Conservation (phyloP, 192 early-diverging fungal species). For the Linderina pennispora region DNA sequence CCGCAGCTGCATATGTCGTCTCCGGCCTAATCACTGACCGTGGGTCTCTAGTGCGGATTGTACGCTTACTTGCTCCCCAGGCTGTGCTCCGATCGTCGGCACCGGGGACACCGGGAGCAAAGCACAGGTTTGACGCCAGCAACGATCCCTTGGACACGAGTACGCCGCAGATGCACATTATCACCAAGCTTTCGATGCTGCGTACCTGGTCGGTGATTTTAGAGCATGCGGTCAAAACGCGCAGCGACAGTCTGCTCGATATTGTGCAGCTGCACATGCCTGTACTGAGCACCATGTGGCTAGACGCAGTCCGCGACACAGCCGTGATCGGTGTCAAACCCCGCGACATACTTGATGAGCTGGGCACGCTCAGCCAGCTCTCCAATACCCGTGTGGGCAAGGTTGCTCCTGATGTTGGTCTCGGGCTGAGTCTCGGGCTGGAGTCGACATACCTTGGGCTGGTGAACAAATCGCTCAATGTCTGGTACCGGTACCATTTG, state of each 20-base stretch:
- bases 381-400: not conserved
- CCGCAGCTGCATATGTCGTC: conserved; percentile 21
- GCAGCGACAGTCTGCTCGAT: conserved; percentile 4
- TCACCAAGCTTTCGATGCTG: conserved; percentile 13
- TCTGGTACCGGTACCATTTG: conserved; percentile 22
- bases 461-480: conserved; percentile 6
- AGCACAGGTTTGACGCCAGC: not conserved
- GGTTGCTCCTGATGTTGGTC: conserved; percentile 1
- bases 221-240: not conserved
- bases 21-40: conserved; percentile 23
- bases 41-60: conserved; percentile 9
- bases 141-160: not conserved
- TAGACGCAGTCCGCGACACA: conserved; percentile 28
- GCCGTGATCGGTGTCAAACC: conserved; percentile 10
- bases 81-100: not conserved
- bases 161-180: conserved; percentile 18
- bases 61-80: conserved; percentile 35
- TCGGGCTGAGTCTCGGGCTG: conserved; percentile 27
- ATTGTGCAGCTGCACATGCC: conserved; percentile 14
- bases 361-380: not conserved
- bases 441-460: conserved; percentile 21
- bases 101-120: not conserved
- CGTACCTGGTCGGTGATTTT: conserved; percentile 18
- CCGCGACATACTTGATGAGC: conserved; percentile 10
- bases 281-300: conserved; percentile 18